phyloP scores from a whole-genome alignment of 345 rosid species.

The Gossypium raimondii region DNA sequence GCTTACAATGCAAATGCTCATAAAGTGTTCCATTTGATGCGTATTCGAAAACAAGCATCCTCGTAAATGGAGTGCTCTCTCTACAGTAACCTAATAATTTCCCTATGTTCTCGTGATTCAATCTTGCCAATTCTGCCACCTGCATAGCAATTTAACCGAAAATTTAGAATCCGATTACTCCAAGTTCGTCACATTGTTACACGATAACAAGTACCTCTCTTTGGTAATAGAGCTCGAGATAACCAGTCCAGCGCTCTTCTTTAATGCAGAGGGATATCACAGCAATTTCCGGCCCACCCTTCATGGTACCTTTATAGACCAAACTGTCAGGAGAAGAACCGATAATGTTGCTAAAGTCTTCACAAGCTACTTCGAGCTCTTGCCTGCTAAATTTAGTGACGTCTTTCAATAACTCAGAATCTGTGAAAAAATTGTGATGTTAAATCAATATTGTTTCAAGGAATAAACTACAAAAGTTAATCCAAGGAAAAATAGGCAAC shows the following conservation, averaged over 20 bases:
- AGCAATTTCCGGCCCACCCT: conserved; percentile 92
- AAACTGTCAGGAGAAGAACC: conserved; percentile 91
- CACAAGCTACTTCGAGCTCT: conserved; percentile 97
- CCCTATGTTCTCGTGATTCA: conserved; percentile 71
- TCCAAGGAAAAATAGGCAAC: neutral
- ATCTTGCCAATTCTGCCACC: conserved; percentile 97
- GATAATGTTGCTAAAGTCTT: conserved; percentile 97
- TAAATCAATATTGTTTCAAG: neutral
- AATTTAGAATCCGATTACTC: conserved; percentile 10
- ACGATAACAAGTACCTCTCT: conserved; percentile 59
- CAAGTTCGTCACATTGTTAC: neutral
- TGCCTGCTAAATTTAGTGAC: conserved; percentile 73
- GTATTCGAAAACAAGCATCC: conserved; percentile 92
- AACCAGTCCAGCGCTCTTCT: conserved; percentile 90
- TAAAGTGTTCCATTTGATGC: conserved; percentile 93
- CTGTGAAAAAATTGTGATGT: conserved; percentile 34
- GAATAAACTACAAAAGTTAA: neutral
- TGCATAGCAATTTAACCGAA: conserved; percentile 27
- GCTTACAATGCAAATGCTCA: conserved; percentile 94
- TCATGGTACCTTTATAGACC: conserved; percentile 87
- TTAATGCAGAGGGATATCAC: conserved; percentile 82
- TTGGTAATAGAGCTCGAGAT: conserved; percentile 89
- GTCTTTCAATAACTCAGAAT: conserved; percentile 76
- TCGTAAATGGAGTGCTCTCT: conserved; percentile 75
- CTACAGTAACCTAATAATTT: conserved; percentile 84